phyloP scores from a whole-genome alignment of 2,329 filamentous ascomycete species.

The Immersiporthe knoxdaviesiana region DNA sequence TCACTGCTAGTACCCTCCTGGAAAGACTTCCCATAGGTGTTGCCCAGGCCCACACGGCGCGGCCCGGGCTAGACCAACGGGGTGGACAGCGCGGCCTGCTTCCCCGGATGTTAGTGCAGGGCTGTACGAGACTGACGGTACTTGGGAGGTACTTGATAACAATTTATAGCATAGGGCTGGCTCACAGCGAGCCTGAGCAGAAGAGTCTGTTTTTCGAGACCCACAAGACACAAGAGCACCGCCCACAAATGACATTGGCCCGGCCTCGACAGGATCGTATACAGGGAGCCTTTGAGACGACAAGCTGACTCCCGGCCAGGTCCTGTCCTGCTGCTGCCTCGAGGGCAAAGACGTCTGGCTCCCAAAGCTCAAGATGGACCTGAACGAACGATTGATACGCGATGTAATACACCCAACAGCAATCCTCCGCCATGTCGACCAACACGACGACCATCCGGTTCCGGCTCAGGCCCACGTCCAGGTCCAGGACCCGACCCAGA shows the following conservation, averaged over 20 bases:
- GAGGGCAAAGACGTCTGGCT: not conserved
- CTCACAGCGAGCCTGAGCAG: not conserved
- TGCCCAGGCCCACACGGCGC: slow-evolving; percentile 8
- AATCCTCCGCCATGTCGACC: slow-evolving; percentile 13
- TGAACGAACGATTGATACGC: slow-evolving; percentile 56
- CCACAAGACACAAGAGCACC: slow-evolving; percentile 1
- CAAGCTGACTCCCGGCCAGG: not conserved
- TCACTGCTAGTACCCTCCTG: not conserved
- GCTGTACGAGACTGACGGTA: slow-evolving; percentile 9
- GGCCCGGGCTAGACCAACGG: slow-evolving; percentile 8
- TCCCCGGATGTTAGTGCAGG: slow-evolving; percentile 6
- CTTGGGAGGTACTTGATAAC: slow-evolving; percentile 12
- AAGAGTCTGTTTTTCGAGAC: not conserved
- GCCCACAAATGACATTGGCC: not conserved
- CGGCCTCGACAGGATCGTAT: not conserved
- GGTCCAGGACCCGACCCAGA: not conserved
- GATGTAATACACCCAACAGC: slow-evolving; percentile 63
- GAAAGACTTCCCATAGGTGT: slow-evolving; percentile 13
- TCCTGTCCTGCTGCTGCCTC: not conserved
- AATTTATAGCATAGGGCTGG: not conserved
- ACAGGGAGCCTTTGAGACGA: not conserved
- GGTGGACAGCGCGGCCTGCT: slow-evolving; percentile 2
- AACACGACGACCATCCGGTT: slow-evolving; percentile 1
- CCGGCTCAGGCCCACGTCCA: not conserved
- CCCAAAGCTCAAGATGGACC: slow-evolving; percentile 50